Evolutionary conservation across 306 rosid species (phyloP).

Genomic region (Rubus parviflorus): DNA sequence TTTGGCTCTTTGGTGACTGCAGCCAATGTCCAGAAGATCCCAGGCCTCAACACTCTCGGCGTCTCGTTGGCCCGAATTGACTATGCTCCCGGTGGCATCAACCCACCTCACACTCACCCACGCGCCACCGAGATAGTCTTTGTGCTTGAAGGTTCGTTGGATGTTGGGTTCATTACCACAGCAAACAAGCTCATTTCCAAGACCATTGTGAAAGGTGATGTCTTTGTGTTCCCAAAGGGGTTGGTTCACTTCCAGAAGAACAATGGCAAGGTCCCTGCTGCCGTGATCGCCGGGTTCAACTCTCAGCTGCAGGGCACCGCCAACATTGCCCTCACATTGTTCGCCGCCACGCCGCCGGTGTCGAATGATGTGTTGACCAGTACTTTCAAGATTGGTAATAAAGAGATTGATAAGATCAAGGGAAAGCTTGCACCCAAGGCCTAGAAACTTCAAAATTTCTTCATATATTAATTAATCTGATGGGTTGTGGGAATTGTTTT

Average conservation of each 20-base stretch:
- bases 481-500: conserved; percentile 7
- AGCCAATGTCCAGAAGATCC: conserved; percentile 67
- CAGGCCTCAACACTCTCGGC: conserved; percentile 91
- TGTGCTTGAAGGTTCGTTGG: conserved; percentile 65
- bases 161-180: conserved; percentile 86
- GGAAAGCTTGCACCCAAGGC: conserved; percentile 62
- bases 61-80: conserved; percentile 76
- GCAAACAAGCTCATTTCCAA: conserved; percentile 59
- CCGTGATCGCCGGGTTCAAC: conserved; percentile 71
- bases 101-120: conserved; percentile 97
- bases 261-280: conserved; percentile 50
- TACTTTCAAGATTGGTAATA: conserved; percentile 63
- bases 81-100: conserved; percentile 81
- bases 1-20: conserved; percentile 62
- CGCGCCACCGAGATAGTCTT: conserved; percentile 85
- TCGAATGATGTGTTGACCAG: conserved; percentile 64
- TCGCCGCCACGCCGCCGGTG: conserved; percentile 62
- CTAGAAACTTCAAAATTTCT: background rate
- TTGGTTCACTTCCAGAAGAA: conserved; percentile 86
- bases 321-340: conserved; percentile 56
- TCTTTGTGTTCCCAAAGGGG: conserved; percentile 77
- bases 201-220: conserved; percentile 65
- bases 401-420: conserved; percentile 65
- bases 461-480: background rate
- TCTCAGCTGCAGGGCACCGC: conserved; percentile 86